phyloP scores from a whole-genome alignment of 2,329 filamentous ascomycete genomes.

The Colletotrichum sp. region DNA sequence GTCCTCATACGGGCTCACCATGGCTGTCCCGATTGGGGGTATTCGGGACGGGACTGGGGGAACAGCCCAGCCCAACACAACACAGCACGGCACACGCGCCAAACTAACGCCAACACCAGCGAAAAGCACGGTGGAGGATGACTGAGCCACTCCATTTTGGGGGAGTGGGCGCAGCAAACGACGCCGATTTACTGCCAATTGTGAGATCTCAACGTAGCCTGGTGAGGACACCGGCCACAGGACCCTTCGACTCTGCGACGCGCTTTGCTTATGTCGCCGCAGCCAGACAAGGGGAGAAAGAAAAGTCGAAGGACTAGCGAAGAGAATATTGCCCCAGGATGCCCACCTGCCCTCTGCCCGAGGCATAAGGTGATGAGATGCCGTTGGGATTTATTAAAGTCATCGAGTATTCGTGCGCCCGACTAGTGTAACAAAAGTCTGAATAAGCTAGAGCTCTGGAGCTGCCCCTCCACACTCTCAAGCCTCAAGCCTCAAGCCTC shows the following conservation, averaged over 20 bases:
- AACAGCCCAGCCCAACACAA: not conserved
- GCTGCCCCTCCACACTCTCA: not conserved
- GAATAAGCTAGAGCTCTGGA: not conserved
- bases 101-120: not conserved
- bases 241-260: slow-evolving; percentile 11
- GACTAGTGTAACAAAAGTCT: not conserved
- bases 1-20: not conserved
- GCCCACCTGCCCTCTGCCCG: not conserved
- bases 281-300: not conserved
- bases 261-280: not conserved
- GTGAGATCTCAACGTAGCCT: slow-evolving; percentile 7
- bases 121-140: not conserved
- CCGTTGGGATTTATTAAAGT: not conserved
- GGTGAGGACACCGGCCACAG: not conserved
- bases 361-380: not conserved
- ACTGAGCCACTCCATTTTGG: not conserved
- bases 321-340: not conserved
- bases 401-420: not conserved
- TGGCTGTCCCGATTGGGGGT: not conserved
- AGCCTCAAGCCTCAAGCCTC: not conserved
- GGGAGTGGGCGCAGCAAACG: not conserved
- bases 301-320: not conserved
- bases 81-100: not conserved
- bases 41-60: not conserved
- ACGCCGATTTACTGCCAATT: slow-evolving; percentile 15